Conservation (phyloP, 2,329 filamentous ascomycete species). For the Hypoxylon rubiginosum region DNA sequence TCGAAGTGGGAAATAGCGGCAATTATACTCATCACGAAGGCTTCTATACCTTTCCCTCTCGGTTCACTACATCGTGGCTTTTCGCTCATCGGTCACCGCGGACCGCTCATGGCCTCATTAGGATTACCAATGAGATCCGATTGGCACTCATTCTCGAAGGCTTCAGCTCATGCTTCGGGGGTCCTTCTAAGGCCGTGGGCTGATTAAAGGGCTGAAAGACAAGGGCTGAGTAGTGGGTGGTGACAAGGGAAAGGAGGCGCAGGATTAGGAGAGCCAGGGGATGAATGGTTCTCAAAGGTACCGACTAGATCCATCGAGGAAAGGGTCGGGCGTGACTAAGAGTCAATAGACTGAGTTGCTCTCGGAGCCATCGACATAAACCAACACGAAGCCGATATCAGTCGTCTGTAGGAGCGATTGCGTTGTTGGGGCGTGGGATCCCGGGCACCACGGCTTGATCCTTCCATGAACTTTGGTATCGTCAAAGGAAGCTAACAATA, state of each 20-base stretch:
- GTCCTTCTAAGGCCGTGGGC: neutral
- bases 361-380: neutral
- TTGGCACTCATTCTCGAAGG: neutral
- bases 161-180: slow-evolving; percentile 4
- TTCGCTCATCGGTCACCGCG: slow-evolving; percentile 3
- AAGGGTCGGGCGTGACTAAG: neutral
- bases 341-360: neutral
- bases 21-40: neutral
- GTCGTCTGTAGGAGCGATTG: neutral
- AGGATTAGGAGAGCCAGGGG: neutral
- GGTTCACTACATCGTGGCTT: neutral
- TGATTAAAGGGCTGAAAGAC: slow-evolving; percentile 5
- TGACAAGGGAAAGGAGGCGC: slow-evolving; percentile 5
- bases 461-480: neutral
- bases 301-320: neutral
- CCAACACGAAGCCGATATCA: neutral
- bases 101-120: neutral
- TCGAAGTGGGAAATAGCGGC: neutral
- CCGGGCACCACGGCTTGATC: neutral
- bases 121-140: neutral
- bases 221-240: neutral
- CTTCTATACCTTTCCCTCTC: neutral
- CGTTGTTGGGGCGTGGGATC: neutral
- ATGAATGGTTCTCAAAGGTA: neutral
- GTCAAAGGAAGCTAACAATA: neutral